A percentile compares a stretch with the other conserved stretches of the same genome.
Conservation (phyloP, 2,329 filamentous ascomycete species). For the Alternaria gaisen region DNA sequence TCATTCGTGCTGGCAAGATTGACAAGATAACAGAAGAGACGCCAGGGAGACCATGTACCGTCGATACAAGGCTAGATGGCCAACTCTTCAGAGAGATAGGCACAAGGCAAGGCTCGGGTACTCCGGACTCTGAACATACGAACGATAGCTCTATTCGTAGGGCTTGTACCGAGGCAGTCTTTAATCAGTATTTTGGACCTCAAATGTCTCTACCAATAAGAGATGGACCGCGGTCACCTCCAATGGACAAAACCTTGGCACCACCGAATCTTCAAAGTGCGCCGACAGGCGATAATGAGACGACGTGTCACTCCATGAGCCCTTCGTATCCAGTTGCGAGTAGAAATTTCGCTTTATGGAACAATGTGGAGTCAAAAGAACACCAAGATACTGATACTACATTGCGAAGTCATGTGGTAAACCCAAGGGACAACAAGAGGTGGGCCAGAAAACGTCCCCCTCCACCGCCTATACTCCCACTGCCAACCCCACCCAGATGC, state of each 20-base stretch:
- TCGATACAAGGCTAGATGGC: background rate
- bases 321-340: background rate
- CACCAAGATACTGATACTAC: background rate
- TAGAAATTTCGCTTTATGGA: background rate
- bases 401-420: background rate
- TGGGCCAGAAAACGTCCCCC: constrained; percentile 1
- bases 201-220: background rate
- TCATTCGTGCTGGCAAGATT: background rate
- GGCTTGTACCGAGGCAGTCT: background rate
- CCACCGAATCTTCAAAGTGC: background rate
- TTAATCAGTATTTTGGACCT: constrained; percentile 8
- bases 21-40: background rate
- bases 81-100: background rate
- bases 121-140: background rate
- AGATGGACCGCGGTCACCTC: background rate
- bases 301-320: background rate
- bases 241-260: background rate
- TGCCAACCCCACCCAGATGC: background rate
- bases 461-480: background rate
- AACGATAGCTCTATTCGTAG: background rate
- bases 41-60: background rate
- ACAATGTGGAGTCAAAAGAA: background rate
- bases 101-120: background rate
- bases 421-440: constrained; percentile 6
- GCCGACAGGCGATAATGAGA: background rate